Evolutionary conservation across 2,329 filamentous ascomycete genomes (phyloP), one percentile per base, ranked within the genome.

Genomic region (Fusarium palustre): DNA sequence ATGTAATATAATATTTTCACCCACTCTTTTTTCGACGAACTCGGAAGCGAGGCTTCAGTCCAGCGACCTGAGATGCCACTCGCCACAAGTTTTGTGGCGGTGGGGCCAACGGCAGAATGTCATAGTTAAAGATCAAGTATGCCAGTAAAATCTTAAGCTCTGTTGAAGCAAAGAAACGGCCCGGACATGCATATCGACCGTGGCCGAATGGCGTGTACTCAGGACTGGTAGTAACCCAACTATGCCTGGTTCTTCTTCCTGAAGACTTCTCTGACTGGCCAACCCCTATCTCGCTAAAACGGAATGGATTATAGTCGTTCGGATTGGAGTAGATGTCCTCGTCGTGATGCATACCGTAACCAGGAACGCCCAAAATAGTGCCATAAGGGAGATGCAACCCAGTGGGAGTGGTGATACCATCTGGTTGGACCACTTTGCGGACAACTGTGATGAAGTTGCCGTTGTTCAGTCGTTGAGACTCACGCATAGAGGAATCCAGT

Each of bases 101-200:
- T n/a, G n/a, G 46, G 31, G 31, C 31, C 15, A 48, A 25, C 13
- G 46, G 46, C 31, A 34, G 10, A 48, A 36, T 48, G n/a, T 48
- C 46, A n/a, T 48, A 48, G 31, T 48, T 48, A 16, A 48, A 25
- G 46, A 48, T 25, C 20, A 48, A 34, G 31, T 48, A 48, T 36
- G 46, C 31, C 31, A 48, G 15, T 36, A 48, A n/a, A 25, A 36
- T 36, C 31, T 36, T 48, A n/a, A 48, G 31, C 31, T 34, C 46
- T 25, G 31, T 48, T 48, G 31, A 48, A 48, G 31, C 46, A 48
- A 48, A 48, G 46, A 48, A 48, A 36, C 46, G 46, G 20, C 46
- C 46, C 5, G 46, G 46, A 48, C 31, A 48, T 8, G 46, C 46
- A 36, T 48, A 48, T 24, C 31, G 46, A 48, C 46, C 46, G 20